Conservation (phyloP, 805 yeast genomes). For the Pichia rugopelliculosa region DNA sequence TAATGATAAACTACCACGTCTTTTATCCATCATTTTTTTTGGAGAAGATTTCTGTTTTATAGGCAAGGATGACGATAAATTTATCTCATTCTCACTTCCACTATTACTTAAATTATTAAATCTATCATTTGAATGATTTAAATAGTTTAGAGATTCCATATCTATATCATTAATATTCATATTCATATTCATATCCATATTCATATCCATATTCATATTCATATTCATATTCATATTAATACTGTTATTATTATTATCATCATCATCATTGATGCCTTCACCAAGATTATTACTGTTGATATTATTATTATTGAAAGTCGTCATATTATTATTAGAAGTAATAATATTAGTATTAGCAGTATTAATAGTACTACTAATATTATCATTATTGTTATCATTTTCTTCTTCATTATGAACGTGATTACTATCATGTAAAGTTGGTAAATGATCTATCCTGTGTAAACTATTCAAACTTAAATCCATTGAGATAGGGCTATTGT, state of each 20-base stretch:
- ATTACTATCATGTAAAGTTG: background rate
- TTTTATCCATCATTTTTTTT: constrained; percentile 6
- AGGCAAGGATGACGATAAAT: background rate
- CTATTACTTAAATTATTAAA: background rate
- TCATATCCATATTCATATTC: background rate
- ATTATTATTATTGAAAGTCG: background rate
- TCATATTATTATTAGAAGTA: background rate
- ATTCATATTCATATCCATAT: background rate
- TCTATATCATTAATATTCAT: background rate
- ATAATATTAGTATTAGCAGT: background rate
- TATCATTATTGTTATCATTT: background rate
- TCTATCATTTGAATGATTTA: background rate
- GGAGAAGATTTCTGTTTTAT: constrained; percentile 12
- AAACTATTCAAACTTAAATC: background rate
- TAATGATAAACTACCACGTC: constrained; percentile 4
- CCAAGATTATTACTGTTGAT: background rate
- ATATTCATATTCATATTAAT: background rate
- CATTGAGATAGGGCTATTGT: background rate
- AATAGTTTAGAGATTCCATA: background rate
- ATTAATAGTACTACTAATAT: background rate
- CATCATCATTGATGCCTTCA: background rate
- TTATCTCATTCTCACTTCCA: background rate
- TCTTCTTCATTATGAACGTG: background rate
- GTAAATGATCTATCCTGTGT: background rate
- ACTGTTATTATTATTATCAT: background rate